Percentiles rank a stretch among this genome's conserved stretches.
phyloP scores from a whole-genome alignment of 176 grass and related monocot species.

The Oryza punctata region DNA sequence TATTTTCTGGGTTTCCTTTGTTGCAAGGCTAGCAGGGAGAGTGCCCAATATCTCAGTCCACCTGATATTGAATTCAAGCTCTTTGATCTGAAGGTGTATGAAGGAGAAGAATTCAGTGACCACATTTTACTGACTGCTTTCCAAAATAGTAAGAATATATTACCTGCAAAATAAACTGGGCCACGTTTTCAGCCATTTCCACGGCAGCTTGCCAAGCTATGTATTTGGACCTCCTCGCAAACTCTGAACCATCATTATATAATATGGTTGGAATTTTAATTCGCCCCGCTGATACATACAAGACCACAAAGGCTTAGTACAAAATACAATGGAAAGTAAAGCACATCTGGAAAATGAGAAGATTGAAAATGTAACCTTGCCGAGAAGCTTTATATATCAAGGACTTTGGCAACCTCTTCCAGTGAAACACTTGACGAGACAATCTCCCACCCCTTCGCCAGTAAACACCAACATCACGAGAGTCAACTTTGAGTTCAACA shows the following conservation, averaged over 20 bases:
- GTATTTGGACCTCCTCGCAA: conserved; percentile 82
- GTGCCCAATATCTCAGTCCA: conserved; percentile 76
- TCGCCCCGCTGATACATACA: conserved; percentile 69
- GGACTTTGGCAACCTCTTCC: conserved; percentile 85
- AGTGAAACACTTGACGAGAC: conserved; percentile 87
- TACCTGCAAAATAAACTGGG: conserved; percentile 89
- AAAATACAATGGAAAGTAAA: conserved; percentile 16
- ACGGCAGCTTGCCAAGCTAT: conserved; percentile 88
- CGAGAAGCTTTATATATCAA: conserved; percentile 68
- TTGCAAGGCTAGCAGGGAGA: conserved; percentile 59
- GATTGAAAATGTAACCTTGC: conserved; percentile 75
- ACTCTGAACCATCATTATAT: conserved; percentile 82
- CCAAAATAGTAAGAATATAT: conserved; percentile 30
- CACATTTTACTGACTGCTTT: conserved; percentile 25
- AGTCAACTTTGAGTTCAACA: conserved; percentile 57
- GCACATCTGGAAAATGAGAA: conserved; percentile 16
- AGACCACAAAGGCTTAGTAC: conserved; percentile 36
- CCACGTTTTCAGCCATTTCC: conserved; percentile 75
- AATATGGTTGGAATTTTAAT: conserved; percentile 85
- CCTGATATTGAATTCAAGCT: conserved; percentile 86
- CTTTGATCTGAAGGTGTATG: conserved; percentile 80
- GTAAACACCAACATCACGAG: conserved; percentile 67
- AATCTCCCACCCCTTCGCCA: conserved; percentile 95
- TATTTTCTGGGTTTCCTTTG: conserved; percentile 86
- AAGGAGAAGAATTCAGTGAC: conserved; percentile 33